Evolutionary conservation across 225 moss, liverwort and hornwort species (phyloP), one percentile per base, ranked within the genome.

Genomic region (Anthoceros angustus): DNA sequence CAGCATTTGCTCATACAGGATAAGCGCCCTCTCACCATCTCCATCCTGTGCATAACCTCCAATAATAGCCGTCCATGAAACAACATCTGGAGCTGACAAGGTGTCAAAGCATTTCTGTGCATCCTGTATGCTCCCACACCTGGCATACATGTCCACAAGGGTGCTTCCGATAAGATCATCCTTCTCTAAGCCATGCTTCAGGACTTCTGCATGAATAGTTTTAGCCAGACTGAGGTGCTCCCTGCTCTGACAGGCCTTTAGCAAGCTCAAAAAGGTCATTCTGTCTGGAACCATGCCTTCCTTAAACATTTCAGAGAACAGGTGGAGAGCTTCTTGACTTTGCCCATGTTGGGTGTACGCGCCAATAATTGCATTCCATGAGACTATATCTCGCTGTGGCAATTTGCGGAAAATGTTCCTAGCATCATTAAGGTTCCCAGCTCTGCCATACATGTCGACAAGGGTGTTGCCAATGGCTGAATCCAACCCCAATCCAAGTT

Each of bases 1-100:
- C 20, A 10, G 24, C 67, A 67, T 67, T 39, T 25, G 43, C 10
- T 67, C 5, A 50, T 45, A 67, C 11, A 67, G 23, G 18, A 16
- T 9, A 67, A 67, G 64, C 15, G 64, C 64, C 32, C 16, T 64
- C 7, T 64, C 7, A 5, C 39, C 64, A 64, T 38, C 39, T 15
- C 67, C 67, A 48, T 50, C 26, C 45, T 43, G 26, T 8, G 20
- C 67, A 45, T 45, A 67, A 15, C 67, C 67, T 20, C 43, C 67
- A 38, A 67, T 23, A 12, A 67, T 67, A 24, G 48, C 42, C 26
- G 21, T 48, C 43, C 67, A 67, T 23, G 43, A 45, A 25, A 45
- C 67, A 11, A 45, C 45, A 67, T 67, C 45, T 25, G 20, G 42
- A 25, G 12, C 18, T 24, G 67, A 48, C 67, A 67, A 23, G 14